Conservation (phyloP, 371 early-diverging fungal species). For the Mucor plumbeus region DNA sequence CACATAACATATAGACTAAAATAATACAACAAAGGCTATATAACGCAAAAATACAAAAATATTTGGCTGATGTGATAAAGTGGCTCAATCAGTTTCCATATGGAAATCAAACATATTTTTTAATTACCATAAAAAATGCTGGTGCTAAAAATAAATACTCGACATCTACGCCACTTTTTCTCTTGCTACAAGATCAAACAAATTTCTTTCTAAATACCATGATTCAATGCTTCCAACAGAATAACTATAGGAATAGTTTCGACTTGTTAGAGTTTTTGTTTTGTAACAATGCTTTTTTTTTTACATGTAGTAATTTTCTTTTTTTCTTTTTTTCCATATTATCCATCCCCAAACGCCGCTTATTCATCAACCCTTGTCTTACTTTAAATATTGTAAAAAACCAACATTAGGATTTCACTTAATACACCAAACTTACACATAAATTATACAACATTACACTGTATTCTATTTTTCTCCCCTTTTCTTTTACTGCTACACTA, state of each 20-base stretch:
- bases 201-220: background rate
- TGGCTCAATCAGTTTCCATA: conserved; percentile 1
- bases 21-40: background rate
- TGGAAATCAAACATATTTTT: conserved; percentile 2
- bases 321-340: background rate
- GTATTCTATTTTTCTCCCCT: conserved; percentile 12
- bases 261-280: too few relatives aligned
- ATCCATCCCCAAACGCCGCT: background rate
- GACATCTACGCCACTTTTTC: conserved; percentile 4
- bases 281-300: too few relatives aligned
- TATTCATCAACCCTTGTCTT: conserved; percentile 12
- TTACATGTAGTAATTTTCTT: too few relatives aligned
- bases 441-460: conserved; percentile 8
- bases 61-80: conserved; percentile 3
- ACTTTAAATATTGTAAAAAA: background rate
- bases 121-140: background rate
- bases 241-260: background rate
- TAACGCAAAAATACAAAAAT: background rate
- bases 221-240: background rate
- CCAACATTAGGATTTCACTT: background rate
- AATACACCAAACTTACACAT: background rate
- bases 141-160: background rate
- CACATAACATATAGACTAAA: background rate
- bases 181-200: conserved; percentile 1
- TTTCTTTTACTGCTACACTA: conserved; percentile 14